Evolutionary conservation across 2,329 filamentous ascomycete genomes (phyloP).

Genomic region (Aspergillus fumigatiaffinis): DNA sequence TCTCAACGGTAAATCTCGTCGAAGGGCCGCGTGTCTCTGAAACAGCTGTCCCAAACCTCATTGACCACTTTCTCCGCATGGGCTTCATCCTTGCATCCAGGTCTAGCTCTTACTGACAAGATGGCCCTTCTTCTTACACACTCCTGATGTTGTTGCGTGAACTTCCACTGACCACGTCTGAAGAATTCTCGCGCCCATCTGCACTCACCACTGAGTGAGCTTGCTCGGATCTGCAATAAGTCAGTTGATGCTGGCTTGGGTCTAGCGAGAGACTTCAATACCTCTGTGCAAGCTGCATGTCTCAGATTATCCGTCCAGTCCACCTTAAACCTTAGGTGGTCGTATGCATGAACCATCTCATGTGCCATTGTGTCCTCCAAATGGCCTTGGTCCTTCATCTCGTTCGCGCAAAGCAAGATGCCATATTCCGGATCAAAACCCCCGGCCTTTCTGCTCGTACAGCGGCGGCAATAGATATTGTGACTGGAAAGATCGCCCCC

Average conservation of each 20-base stretch:
- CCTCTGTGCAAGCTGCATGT: conserved; percentile 93
- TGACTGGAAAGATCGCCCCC: conserved; percentile 68
- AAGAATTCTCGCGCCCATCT: conserved; percentile 84
- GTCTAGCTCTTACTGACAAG: conserved; percentile 71
- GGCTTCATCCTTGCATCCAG: conserved; percentile 76
- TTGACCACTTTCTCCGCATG: conserved; percentile 88
- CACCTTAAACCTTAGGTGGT: conserved; percentile 86
- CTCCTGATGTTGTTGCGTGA: conserved; percentile 90
- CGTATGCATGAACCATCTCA: conserved; percentile 97
- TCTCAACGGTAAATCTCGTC: conserved; percentile 82
- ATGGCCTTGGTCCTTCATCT: conserved; percentile 73
- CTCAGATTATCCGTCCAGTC: conserved; percentile 75
- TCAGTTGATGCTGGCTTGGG: conserved; percentile 9
- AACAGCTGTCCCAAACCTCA: conserved; percentile 98
- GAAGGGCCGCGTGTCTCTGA: conserved; percentile 88
- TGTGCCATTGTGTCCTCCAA: conserved; percentile 92
- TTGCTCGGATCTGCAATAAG: conserved; percentile 71
- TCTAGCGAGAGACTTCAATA: conserved; percentile 32
- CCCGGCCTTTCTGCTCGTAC: conserved; percentile 67
- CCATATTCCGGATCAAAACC: conserved; percentile 85
- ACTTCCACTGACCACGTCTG: conserved; percentile 75
- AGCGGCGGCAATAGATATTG: conserved; percentile 81
- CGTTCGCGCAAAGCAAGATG: conserved; percentile 89
- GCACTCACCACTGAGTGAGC: conserved; percentile 90
- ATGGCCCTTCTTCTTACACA: conserved; percentile 82